Base-by-base conservation (phyloP, 2,329 filamentous ascomycete genomes). In the Exophiala viscosa region DNA sequence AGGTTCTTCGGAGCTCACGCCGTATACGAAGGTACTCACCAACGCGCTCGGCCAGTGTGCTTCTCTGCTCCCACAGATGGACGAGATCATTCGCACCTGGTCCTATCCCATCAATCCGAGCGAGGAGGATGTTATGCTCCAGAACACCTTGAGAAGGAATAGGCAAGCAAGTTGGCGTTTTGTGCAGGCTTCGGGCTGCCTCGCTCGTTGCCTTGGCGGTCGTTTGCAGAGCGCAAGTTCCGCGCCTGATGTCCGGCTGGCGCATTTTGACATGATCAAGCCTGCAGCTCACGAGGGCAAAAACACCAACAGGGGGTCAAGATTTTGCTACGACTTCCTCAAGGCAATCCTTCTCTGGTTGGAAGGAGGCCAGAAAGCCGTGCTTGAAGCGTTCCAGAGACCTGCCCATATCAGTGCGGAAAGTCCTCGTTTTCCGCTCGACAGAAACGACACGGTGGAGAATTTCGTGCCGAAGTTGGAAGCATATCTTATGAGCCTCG, bases 291-390 rank as follows among this genome's bases (percentile, higher is more conserved):
- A 70, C 17, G 71, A 79, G 63, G 59, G 55, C 41, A 61, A 49
- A 48, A 54, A 53, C 18, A 65, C 75, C 59, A 62, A 73, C 15
- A 62, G 71, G 10, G 59, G 60, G 6, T 68, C 73, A 15, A 74
- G 80, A 40, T 85, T 85, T 62, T 74, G 74, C n/a, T 84, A 84
- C 60, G 82, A 85, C 58, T 85, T 86, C 59, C 60, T 85, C 20
- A 83, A 81, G 63, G 81, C 82, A 1, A 82, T 85, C 39, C 62
- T 83, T 2, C 70, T 85, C 1, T 86, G 82, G 80, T 67, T 85
- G 2, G 79, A 82, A 49, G 81, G 80, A 32, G 83, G 83, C 8
- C 69, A 79, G 11, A 70, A 75, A 7, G 74, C 73, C 23, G 65
- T 85, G 8, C 65, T 84, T 2, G 71, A 78, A 52, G 81, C 78